A percentile compares a stretch with the other conserved stretches of the same genome.
These are phyloP conservation scores for Saccharomycopsis guyanensis DNA, from an alignment of 805 yeast genomes.

Conservation along the genomic window DNA sequence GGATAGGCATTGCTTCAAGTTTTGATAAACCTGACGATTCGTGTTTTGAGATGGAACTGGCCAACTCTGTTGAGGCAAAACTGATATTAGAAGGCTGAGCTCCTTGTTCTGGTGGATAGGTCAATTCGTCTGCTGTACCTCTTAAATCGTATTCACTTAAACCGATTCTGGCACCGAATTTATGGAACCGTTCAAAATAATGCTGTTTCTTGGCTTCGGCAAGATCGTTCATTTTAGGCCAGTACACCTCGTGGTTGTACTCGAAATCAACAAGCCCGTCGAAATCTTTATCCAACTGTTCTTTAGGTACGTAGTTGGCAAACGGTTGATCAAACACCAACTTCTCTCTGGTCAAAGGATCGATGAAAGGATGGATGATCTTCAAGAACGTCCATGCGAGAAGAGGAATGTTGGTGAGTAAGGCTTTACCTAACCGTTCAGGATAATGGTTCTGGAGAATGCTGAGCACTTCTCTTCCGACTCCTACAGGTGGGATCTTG, in stretches of 20 bases:
- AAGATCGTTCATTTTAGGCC: slow-evolving; percentile 61
- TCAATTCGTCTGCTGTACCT: slow-evolving; percentile 30
- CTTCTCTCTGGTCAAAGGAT: slow-evolving; percentile 90
- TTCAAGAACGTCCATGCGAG: slow-evolving; percentile 88
- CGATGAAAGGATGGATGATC: slow-evolving; percentile 91
- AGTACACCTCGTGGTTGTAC: slow-evolving; percentile 72
- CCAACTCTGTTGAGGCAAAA: background rate
- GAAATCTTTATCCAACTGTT: slow-evolving; percentile 74
- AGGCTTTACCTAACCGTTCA: slow-evolving; percentile 89
- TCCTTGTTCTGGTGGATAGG: slow-evolving; percentile 23
- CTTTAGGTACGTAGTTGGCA: slow-evolving; percentile 68
- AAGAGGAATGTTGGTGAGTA: slow-evolving; percentile 89
- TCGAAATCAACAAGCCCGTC: slow-evolving; percentile 84
- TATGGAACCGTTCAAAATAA: slow-evolving; percentile 61
- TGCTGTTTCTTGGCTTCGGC: slow-evolving; percentile 50
- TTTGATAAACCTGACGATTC: background rate
- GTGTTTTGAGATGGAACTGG: background rate
- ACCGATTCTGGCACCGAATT: slow-evolving; percentile 68
- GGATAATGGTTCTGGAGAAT: slow-evolving; percentile 97
- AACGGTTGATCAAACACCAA: slow-evolving; percentile 88
- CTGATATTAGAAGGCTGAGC: background rate
- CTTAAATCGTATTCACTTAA: slow-evolving; percentile 78
- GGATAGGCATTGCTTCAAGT: background rate
- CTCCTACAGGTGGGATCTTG: slow-evolving; percentile 81
- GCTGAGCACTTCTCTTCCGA: slow-evolving; percentile 86